Base-by-base conservation (phyloP, 306 rosid species). In the Lathyrus sativus region DNA sequence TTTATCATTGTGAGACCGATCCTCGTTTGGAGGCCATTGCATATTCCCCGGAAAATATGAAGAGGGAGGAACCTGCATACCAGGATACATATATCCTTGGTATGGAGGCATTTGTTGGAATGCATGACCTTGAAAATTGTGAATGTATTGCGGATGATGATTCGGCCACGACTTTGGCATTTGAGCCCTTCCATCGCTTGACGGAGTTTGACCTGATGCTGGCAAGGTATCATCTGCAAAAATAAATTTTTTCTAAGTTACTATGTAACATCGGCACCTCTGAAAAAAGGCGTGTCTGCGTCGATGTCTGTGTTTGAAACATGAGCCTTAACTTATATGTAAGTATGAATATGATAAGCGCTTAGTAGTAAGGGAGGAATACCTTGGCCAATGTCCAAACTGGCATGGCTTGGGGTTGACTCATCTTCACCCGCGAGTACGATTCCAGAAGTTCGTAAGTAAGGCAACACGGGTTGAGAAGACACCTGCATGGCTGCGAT, bases 361-460 rank as follows among this genome's bases (percentile, higher is more conserved):
- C 29, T 26, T 39, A 26, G 68, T 13, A 19, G 74, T 11, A 19
- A 11, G 61, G 74, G 72, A 74, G 14, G 79, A 71, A 11, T 90
- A 93, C 99, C 97, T 78, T 88, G 97, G 77, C 77, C 81, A 13
- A 44, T 82, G 49, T 93, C 99, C 64, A 82, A 78, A 78, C 95
- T 95, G 78, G 91, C 95, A 76, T 82, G 91, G 82, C 97, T 88
- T 54, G 89, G 70, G 17, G 92, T 82, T 60, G 96, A 93, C 55
- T 86, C 92, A 62, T 90, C 99, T 84, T 95, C 99, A 63, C 89
- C 97, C 11, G 97, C 96, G 42, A 95, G 96, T 64, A 87, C 58
- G 73, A 95, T 90, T 68, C 96, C 99, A 14, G 97, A 87, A 61
- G 89, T 86, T 65, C 83, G 85, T 59, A 86, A 76, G 78, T 84